A percentile compares a stretch with the other conserved stretches of the same genome.
These are phyloP conservation scores for Fusarium sp. DNA, from an alignment of 2,329 filamentous ascomycete species.

Conservation along the genomic window DNA sequence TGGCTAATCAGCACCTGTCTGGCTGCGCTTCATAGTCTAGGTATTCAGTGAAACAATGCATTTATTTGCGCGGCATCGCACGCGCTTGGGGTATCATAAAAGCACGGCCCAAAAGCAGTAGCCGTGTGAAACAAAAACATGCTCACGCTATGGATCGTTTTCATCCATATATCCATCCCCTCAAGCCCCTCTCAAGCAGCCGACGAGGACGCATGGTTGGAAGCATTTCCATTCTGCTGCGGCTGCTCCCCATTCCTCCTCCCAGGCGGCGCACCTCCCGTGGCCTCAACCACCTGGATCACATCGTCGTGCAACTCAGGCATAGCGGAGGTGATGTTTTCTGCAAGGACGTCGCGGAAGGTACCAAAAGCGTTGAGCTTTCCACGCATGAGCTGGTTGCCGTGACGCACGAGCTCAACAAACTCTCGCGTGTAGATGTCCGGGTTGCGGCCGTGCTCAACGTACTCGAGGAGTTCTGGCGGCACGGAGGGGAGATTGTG, in stretches of 20 bases:
- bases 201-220: slow-evolving; percentile 20
- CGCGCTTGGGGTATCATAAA: slow-evolving; percentile 20
- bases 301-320: slow-evolving; percentile 71
- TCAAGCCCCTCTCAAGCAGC: slow-evolving; percentile 5
- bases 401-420: slow-evolving; percentile 74
- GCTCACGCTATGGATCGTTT: slow-evolving; percentile 9
- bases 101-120: background rate
- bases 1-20: too few species aligned
- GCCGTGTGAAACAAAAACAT: slow-evolving; percentile 7
- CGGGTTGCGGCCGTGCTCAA: slow-evolving; percentile 78
- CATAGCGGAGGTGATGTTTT: slow-evolving; percentile 68
- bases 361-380: slow-evolving; percentile 71
- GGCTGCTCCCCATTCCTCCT: slow-evolving; percentile 25
- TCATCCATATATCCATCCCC: background rate
- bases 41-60: background rate
- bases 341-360: slow-evolving; percentile 73
- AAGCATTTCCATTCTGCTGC: slow-evolving; percentile 31
- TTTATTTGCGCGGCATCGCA: slow-evolving; percentile 9
- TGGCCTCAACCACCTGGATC: slow-evolving; percentile 62
- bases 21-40: background rate
- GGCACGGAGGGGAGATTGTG: slow-evolving; percentile 66
- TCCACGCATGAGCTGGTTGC: slow-evolving; percentile 76
- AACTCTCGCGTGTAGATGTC: slow-evolving; percentile 82
- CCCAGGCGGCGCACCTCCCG: slow-evolving; percentile 52
- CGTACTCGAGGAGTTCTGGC: slow-evolving; percentile 75